Evolutionary conservation across 2,329 filamentous ascomycete genomes (phyloP).

Genomic region (Xylaria polymorpha): DNA sequence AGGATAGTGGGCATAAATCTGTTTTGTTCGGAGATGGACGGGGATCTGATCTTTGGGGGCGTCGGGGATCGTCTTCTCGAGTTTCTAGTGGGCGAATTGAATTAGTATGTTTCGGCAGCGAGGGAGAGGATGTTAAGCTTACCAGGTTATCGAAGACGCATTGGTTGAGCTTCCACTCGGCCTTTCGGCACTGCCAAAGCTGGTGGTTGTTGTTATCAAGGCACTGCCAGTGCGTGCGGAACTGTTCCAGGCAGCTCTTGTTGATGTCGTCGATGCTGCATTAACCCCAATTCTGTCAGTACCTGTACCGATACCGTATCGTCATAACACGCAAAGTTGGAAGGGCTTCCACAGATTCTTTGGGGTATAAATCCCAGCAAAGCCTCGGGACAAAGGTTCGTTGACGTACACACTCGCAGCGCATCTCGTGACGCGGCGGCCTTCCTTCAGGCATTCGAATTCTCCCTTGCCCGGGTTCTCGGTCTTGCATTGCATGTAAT

Average conservation of each 20-base stretch:
- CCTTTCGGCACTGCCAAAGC: conserved; percentile 91
- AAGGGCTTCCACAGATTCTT: neutral
- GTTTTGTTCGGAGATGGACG: conserved; percentile 76
- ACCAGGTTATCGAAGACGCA: conserved; percentile 98
- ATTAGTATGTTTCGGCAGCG: conserved; percentile 24
- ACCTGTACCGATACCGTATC: neutral
- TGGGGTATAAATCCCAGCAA: neutral
- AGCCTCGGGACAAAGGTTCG: neutral
- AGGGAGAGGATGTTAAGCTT: neutral
- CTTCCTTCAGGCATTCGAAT: conserved; percentile 95
- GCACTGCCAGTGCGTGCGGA: conserved; percentile 94
- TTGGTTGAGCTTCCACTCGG: conserved; percentile 90
- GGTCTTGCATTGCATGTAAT: conserved; percentile 99
- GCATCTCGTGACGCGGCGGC: conserved; percentile 94
- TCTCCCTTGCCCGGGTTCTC: conserved; percentile 92
- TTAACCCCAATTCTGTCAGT: conserved; percentile 18
- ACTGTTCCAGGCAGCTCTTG: conserved; percentile 90
- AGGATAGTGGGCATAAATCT: conserved; percentile 69
- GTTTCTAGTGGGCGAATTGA: conserved; percentile 65
- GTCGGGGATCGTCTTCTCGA: conserved; percentile 84
- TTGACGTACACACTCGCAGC: conserved; percentile 89
- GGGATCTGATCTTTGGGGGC: conserved; percentile 76
- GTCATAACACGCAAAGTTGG: neutral
- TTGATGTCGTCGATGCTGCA: conserved; percentile 92
- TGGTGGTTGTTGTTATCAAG: conserved; percentile 98